Percentiles rank a stretch among this genome's conserved stretches.
phyloP scores from a whole-genome alignment of 1,139 yeast genomes.

The Geotrichum siamense region DNA sequence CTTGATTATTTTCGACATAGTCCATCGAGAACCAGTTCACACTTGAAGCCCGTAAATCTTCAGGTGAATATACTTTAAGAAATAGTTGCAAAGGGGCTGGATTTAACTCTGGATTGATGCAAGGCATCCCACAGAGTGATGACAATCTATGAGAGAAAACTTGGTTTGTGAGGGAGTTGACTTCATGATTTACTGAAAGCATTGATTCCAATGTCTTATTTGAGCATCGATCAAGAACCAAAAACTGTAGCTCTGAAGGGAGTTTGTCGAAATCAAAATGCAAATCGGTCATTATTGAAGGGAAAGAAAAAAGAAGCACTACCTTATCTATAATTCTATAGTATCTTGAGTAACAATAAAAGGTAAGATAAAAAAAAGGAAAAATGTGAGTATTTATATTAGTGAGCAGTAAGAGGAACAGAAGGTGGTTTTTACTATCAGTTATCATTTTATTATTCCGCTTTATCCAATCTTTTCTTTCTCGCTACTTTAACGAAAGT shows the following conservation, averaged over 20 bases:
- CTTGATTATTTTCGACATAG: slow-evolving; percentile 20
- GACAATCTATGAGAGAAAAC: slow-evolving; percentile 18
- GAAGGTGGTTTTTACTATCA: too few species aligned
- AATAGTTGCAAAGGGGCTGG: slow-evolving; percentile 5
- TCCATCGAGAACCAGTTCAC: slow-evolving; percentile 18
- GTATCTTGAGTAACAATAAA: too few species aligned
- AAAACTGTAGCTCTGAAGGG: slow-evolving; percentile 21
- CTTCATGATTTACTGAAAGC: slow-evolving; percentile 17
- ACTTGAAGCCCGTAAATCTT: slow-evolving; percentile 14
- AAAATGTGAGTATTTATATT: too few species aligned
- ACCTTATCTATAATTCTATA: too few species aligned
- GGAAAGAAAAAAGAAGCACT: too few species aligned
- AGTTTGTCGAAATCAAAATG: slow-evolving; percentile 7
- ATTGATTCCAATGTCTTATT: slow-evolving; percentile 17
- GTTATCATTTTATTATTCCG: too few species aligned
- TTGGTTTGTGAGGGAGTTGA: slow-evolving; percentile 20
- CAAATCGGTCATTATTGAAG: too few species aligned
- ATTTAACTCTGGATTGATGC: not conserved
- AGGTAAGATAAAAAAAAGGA: too few species aligned
- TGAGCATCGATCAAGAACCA: slow-evolving; percentile 21
- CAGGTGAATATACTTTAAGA: slow-evolving; percentile 18
- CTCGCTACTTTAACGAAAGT: too few species aligned
- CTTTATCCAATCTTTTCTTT: too few species aligned
- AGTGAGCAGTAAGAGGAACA: too few species aligned
- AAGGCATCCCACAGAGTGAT: slow-evolving; percentile 16